Conservation (phyloP, 306 rosid genomes). For the Gynostemma pentaphyllum region DNA sequence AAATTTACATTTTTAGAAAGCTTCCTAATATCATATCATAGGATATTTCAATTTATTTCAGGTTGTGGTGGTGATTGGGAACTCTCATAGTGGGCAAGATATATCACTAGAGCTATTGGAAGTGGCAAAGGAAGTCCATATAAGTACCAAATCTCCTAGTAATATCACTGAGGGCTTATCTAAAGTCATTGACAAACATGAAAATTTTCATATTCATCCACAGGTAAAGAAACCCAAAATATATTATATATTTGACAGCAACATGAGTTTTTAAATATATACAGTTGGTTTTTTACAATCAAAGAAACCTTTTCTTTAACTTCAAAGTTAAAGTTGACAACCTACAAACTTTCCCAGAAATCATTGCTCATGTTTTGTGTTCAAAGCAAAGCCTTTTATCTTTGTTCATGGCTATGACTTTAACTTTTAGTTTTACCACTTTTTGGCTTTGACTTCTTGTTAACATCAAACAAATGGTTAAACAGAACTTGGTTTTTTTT, state of each 20-base stretch:
- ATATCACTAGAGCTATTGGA: constrained; percentile 70
- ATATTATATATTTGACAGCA: no score
- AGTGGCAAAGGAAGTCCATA: constrained; percentile 61
- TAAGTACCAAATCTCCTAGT: constrained; percentile 56
- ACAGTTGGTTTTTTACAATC: no score
- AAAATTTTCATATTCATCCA: constrained; percentile 56
- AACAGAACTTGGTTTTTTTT: no score
- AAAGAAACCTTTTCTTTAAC: no score
- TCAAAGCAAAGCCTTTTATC: background rate
- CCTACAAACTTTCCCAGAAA: background rate
- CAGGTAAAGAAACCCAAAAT: constrained; percentile 47
- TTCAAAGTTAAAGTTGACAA: background rate
- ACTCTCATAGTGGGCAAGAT: constrained; percentile 80
- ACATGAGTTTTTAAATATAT: no score
- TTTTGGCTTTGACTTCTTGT: no score
- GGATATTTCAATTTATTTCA: constrained; percentile 1
- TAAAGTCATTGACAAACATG: constrained; percentile 62
- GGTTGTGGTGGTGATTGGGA: constrained; percentile 83
- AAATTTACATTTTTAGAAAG: no score
- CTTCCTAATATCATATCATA: background rate
- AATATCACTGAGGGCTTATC: constrained; percentile 55
- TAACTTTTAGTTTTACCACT: no score
- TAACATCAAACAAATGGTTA: no score
- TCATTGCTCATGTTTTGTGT: background rate
- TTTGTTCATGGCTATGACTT: no score